phyloP scores from a whole-genome alignment of 1,284 basidiomycete genomes.

The Pholiota adiposa region DNA sequence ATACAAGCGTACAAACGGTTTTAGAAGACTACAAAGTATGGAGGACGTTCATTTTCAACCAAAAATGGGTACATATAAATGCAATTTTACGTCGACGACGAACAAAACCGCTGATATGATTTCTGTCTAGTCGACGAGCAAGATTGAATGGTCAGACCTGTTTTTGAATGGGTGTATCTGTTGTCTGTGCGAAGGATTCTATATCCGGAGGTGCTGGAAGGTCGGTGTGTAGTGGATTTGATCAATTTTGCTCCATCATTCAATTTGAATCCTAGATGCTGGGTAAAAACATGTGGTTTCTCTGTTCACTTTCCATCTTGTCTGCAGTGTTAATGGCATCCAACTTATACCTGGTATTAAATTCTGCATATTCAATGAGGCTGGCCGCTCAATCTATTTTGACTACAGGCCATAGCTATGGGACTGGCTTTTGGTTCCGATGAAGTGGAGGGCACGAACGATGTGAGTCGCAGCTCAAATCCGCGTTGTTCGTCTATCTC shows the following conservation, averaged over 20 bases:
- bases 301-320: slow-evolving; percentile 35
- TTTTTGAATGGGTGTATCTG: slow-evolving; percentile 52
- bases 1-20: slow-evolving; percentile 46
- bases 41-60: slow-evolving; percentile 40
- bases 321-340: slow-evolving; percentile 34
- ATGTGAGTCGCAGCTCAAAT: slow-evolving; percentile 20
- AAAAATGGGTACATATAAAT: slow-evolving; percentile 43
- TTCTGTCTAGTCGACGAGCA: slow-evolving; percentile 38
- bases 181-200: slow-evolving; percentile 48
- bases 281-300: slow-evolving; percentile 39
- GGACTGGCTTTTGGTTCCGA: slow-evolving; percentile 29
- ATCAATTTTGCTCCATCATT: not conserved
- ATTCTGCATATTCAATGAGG: not conserved
- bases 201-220: slow-evolving; percentile 54
- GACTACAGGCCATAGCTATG: slow-evolving; percentile 34
- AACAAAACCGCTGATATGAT: not conserved
- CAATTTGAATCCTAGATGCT: slow-evolving; percentile 39
- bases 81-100: not conserved
- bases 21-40: slow-evolving; percentile 55
- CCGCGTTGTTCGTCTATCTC: not conserved
- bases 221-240: slow-evolving; percentile 30
- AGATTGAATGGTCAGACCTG: slow-evolving; percentile 46
- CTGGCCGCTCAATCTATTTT: not conserved
- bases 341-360: slow-evolving; percentile 43
- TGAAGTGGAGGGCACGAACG: slow-evolving; percentile 23